Evolutionary conservation across 2,329 filamentous ascomycete genomes (phyloP), one percentile per base, ranked within the genome.

Genomic region (Neophaeococcomyces aloes): DNA sequence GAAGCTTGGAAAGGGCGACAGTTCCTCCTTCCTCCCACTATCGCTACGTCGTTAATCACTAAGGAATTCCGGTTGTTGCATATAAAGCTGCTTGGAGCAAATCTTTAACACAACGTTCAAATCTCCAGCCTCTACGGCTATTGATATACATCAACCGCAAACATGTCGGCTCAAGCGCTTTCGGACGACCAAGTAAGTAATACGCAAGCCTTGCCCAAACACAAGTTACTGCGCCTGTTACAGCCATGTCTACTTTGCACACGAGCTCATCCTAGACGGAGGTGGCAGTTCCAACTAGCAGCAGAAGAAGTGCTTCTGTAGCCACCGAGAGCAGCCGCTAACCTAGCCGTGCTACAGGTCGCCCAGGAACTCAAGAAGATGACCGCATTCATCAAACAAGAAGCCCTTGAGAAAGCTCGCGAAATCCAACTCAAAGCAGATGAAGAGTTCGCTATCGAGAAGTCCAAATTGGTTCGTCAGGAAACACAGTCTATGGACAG

Each of bases 331-430:
- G 34, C 19, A 13, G 39, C 10, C 30, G 40, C 45, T 47, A 46
- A 45, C 25, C 38, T 17, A 19, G 17, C n/a, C 29, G 32, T 19
- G 48, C 48, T 34, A 21, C 65, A 96, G 87, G 91, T 98, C 76
- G 81, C 85, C 70, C 81, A 86, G 70, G 91, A 98, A 79, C 85
- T 98, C 69, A 88, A 86, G 76, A 98, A 98, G 79, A 98, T 98
- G 91, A 96, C 91, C 48, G 89, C 88, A 63, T 98, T 98, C 78
- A 98, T 98, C 79, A 86, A 87, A 67, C 91, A 96, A 71, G 91
- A 98, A 72, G 91, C 91, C 47, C 78, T 83, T 61, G 91, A 98
- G 65, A 98, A 98, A 70, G 87, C 87, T 59, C 84, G 84, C 63
- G 91, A 98, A 69, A 96, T 98, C 67, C 79, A 91, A 62, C 83